phyloP scores from a whole-genome alignment of 148 eudicot genomes.

The Fagopyrum homotropicum region DNA sequence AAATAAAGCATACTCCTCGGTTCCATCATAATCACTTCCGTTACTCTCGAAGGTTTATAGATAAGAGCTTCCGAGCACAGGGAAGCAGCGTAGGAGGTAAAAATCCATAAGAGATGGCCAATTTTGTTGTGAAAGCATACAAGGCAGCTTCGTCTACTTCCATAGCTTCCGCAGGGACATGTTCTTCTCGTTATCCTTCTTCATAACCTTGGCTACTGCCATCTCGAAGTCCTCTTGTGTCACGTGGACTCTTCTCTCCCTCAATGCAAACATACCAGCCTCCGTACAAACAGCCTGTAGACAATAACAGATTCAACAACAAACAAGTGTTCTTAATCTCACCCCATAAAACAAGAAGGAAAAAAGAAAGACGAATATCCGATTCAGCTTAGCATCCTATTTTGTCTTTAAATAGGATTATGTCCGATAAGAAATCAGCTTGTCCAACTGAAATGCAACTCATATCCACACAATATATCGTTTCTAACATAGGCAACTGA shows the following conservation, averaged over 20 bases:
- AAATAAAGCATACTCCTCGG: neutral
- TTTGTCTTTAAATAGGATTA: too few species aligned
- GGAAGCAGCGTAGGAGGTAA: neutral
- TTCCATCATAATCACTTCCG: neutral
- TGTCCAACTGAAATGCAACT: neutral
- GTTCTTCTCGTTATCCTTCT: slow-evolving; percentile 18
- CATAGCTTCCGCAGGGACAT: slow-evolving; percentile 10
- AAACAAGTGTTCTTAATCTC: neutral
- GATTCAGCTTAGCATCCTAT: too few species aligned
- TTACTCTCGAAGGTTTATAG: neutral
- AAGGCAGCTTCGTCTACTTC: neutral
- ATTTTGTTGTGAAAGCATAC: neutral
- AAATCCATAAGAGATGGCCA: neutral
- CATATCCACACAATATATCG: neutral
- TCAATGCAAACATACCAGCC: slow-evolving; percentile 21
- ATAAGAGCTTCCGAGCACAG: neutral
- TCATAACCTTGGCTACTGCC: slow-evolving; percentile 22
- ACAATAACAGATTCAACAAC: neutral
- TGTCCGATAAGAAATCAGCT: neutral
- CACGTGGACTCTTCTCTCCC: slow-evolving; percentile 22
- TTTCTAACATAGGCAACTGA: neutral
- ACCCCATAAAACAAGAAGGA: too few species aligned
- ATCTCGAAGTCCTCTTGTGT: slow-evolving; percentile 21
- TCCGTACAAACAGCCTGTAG: slow-evolving; percentile 20
- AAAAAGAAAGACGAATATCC: too few species aligned